Base-by-base conservation (phyloP, 176 grass and related monocot species). In the Rhynchospora breviuscula region DNA sequence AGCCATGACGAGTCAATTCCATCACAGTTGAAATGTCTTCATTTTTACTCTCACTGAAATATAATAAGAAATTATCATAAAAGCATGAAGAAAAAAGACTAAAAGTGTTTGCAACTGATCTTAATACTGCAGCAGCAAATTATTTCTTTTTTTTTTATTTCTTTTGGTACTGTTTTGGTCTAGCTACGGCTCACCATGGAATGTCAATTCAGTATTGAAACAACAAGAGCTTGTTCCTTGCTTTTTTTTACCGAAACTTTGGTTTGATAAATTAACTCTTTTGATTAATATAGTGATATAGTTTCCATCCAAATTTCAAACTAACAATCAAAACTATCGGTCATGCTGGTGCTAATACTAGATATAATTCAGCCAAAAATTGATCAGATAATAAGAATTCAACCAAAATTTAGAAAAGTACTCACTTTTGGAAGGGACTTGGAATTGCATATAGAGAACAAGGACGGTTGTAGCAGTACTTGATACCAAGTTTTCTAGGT, bases 401-500 rank as follows among this genome's bases (percentile, higher is more conserved):
- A 57, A 78, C 12, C 23, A 14, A 78, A 78, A 53, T 19, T 86
- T 68, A 67, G 45, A 78, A 53, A 48, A 72, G 78, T 86, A 80
- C 59, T 81, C 65, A 81, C 86, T 92, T 86, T 67, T 79, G 80
- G 79, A 94, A 94, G 88, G 95, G 92, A 72, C 89, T 84, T 80
- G 63, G 64, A 79, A 83, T 84, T 79, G 87, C 87, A 82, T 93
- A 98, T 80, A 98, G 63, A 74, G 90, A 79, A 91, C 95, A 94
- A 58, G 90, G 90, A 84, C 95, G 90, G 64, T 94, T 98, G 80
- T 90, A 98, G 83, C 95, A 98, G 70, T 98, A 98, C 79, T 94
- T 98, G 81, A 98, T 98, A 58, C 95, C 95, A 81, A 98, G 89
- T 85, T 98, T 98, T 86, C 95, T 88, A 73, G 95, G 90, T 7